phyloP scores from a whole-genome alignment of 257 asterid genomes.

The Solanum paucissectum region DNA sequence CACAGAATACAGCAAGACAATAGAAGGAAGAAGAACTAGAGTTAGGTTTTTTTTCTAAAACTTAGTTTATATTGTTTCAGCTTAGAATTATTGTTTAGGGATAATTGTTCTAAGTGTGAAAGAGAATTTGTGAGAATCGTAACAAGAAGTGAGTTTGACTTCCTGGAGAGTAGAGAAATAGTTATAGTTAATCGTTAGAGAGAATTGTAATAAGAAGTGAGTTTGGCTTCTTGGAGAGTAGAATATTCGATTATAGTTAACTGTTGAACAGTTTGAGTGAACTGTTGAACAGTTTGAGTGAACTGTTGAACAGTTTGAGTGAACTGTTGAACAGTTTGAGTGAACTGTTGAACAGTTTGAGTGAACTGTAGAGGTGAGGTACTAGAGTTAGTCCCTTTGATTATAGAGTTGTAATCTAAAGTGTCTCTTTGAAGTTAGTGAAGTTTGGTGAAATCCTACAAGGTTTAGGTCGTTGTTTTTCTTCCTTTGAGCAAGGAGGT shows the following conservation, averaged over 20 bases:
- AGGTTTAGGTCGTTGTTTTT: too few relatives aligned
- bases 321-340: neutral
- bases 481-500: too few relatives aligned
- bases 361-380: too few relatives aligned
- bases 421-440: neutral
- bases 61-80: neutral
- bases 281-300: too few relatives aligned
- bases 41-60: neutral
- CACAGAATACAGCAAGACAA: neutral
- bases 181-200: too few relatives aligned
- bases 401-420: neutral
- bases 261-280: neutral
- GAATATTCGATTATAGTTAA: too few relatives aligned
- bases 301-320: neutral
- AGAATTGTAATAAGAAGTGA: neutral
- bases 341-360: too few relatives aligned
- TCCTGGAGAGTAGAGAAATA: neutral
- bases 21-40: neutral
- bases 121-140: neutral
- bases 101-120: neutral
- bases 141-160: neutral
- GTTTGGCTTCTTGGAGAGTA: neutral
- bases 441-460: neutral
- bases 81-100: neutral
- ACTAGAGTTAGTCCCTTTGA: too few relatives aligned